Conservation (phyloP, 1,284 basidiomycete genomes). For the Ceratobasidium sp. region DNA sequence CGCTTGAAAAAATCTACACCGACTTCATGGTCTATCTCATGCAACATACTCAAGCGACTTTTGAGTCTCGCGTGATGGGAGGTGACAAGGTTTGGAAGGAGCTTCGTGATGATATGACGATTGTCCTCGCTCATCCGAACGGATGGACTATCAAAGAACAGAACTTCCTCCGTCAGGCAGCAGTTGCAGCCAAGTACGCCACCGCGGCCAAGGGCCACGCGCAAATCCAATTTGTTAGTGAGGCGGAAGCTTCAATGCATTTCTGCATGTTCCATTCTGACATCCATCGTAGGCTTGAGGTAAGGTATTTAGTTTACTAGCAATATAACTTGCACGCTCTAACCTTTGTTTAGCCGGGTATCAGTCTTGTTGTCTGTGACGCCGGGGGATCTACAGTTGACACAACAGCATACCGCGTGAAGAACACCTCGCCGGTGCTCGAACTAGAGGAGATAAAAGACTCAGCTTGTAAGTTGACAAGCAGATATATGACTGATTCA, state of each 20-base stretch:
- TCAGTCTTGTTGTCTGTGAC: slow-evolving; percentile 47
- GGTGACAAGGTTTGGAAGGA: slow-evolving; percentile 35
- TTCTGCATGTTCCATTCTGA: slow-evolving; percentile 46
- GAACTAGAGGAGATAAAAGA: slow-evolving; percentile 44
- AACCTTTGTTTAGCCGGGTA: neutral
- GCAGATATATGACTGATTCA: neutral
- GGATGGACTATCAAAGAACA: slow-evolving; percentile 45
- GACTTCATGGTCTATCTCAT: slow-evolving; percentile 46
- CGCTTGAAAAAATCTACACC: slow-evolving; percentile 36
- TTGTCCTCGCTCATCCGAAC: slow-evolving; percentile 46
- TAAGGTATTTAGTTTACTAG: neutral
- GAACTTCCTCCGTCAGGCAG: slow-evolving; percentile 42
- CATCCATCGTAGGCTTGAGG: slow-evolving; percentile 12
- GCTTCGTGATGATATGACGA: slow-evolving; percentile 10
- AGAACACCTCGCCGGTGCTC: slow-evolving; percentile 33
- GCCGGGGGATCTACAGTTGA: slow-evolving; percentile 50
- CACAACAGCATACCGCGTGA: slow-evolving; percentile 48
- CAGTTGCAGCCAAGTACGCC: slow-evolving; percentile 33
- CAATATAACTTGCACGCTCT: no score
- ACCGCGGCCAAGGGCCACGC: slow-evolving; percentile 18
- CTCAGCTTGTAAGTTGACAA: slow-evolving; percentile 40
- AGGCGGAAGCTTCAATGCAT: slow-evolving; percentile 49
- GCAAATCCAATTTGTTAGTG: slow-evolving; percentile 42
- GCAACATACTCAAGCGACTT: slow-evolving; percentile 39
- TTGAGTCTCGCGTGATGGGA: slow-evolving; percentile 39